Base-by-base conservation (phyloP, 352 stramenopile genomes). In the Globisporangium radiosum region DNA sequence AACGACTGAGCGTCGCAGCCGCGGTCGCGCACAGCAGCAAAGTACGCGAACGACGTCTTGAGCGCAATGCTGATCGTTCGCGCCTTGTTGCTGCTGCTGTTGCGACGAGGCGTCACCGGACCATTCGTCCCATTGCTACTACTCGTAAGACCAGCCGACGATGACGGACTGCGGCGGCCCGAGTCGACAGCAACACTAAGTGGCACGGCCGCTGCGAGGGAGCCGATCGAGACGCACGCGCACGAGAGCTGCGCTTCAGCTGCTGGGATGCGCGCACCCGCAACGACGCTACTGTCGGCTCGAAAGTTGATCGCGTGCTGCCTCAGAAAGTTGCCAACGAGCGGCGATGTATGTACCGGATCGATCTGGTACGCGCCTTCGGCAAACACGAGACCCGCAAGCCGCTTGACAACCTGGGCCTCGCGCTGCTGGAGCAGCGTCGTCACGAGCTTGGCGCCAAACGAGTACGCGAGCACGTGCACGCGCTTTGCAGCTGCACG, bases 271-370 rank as follows among this genome's bases (percentile, higher is more conserved):
- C 85, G 78, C 25, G 56, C 64, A 37, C 79, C 77, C 2, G 81
- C 73, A 14, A 72, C 33, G 13, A 84, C 63, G 17, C 73, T 47
- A 11, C 63, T 45, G 49, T 89, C 77, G 6, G 74, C 78, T 64
- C 86, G 90, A 60, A 89, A 92, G 52, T 92, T 92, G 52, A 92
- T 90, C 17, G 79, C 77, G 7, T 70, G 67, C 60, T 87, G 69
- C 10, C 66, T 70, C 48, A 90, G 64, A 47, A 92, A 88, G 33
- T 86, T 73, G 10, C 68, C 76, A 17, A 90, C 74, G 40, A 72
- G 67, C 2, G 77, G 73, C 33, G 76, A 79, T 19, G 71, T 85
- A 4, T 57, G 79, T 33, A 65, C 64, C 9, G 73, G 65, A 47
- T 91, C 78, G 36, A 89, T 70, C 13, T 65, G 72, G 43, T 91